Evolutionary conservation across 2,329 filamentous ascomycete genomes (phyloP).

Genomic region (Neocatenulostroma microsporum): DNA sequence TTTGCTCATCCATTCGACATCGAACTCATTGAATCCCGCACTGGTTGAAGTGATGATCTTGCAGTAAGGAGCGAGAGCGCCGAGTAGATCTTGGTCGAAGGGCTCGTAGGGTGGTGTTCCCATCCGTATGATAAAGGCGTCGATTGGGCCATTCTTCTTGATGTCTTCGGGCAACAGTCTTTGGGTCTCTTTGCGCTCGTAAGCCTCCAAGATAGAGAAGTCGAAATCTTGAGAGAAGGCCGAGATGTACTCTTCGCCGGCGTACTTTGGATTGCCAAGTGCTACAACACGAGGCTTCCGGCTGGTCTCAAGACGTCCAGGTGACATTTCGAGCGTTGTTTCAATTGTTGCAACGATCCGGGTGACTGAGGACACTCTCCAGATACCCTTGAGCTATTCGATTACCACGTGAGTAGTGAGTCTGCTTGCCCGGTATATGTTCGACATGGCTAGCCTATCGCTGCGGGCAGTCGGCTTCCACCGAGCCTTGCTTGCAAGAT

Average conservation of each 20-base stretch:
- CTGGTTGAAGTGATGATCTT: conserved; percentile 42
- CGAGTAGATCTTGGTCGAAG: conserved; percentile 41
- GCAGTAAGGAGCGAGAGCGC: conserved; percentile 34
- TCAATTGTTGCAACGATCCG: no score
- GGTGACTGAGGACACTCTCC: no score
- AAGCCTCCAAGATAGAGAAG: conserved; percentile 34
- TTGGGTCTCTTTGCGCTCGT: conserved; percentile 32
- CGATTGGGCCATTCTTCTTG: conserved; percentile 33
- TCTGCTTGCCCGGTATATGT: no score
- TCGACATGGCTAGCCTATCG: no score
- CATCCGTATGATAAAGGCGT: conserved; percentile 46
- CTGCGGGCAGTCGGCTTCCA: no score
- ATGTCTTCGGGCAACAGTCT: conserved; percentile 27
- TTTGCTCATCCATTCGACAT: conserved; percentile 14
- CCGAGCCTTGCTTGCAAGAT: no score
- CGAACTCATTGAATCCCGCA: conserved; percentile 27
- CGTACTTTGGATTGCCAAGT: conserved; percentile 36
- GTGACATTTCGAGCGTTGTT: conserved; percentile 7
- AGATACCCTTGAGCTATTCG: no score
- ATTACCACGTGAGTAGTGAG: no score
- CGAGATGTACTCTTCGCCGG: conserved; percentile 35
- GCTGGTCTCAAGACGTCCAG: conserved; percentile 3
- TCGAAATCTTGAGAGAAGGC: conserved; percentile 34
- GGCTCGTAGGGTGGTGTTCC: conserved; percentile 44
- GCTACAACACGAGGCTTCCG: conserved; percentile 36